Percentiles rank a stretch among this genome's conserved stretches.
Conservation (phyloP, 2,329 filamentous ascomycete genomes). For the Monosporascus ibericus region DNA sequence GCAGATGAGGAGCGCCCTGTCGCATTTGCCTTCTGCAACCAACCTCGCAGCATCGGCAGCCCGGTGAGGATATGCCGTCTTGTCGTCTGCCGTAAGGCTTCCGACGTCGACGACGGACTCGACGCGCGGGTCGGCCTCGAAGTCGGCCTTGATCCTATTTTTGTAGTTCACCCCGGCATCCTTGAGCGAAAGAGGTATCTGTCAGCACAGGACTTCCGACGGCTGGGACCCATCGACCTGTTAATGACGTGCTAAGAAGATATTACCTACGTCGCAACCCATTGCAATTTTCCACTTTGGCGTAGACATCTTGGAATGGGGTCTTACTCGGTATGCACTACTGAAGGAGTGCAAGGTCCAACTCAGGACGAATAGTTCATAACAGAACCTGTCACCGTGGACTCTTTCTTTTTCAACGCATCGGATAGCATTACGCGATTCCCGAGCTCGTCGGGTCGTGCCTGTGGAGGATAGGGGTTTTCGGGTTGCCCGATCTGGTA, state of each 20-base stretch:
- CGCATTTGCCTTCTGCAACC: slow-evolving; percentile 57
- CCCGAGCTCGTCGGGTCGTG: background rate
- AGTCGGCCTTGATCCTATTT: slow-evolving; percentile 66
- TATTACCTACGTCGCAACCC: slow-evolving; percentile 44
- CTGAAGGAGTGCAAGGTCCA: no score
- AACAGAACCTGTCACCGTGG: no score
- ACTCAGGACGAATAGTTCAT: no score
- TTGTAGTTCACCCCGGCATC: slow-evolving; percentile 77
- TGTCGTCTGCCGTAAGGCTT: slow-evolving; percentile 58
- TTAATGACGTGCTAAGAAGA: background rate
- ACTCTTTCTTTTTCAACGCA: no score
- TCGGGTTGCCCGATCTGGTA: slow-evolving; percentile 5
- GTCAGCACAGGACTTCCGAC: background rate
- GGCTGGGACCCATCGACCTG: no score
- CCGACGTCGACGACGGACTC: slow-evolving; percentile 68
- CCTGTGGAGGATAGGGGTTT: background rate
- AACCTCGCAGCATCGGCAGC: slow-evolving; percentile 66
- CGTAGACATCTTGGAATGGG: slow-evolving; percentile 29
- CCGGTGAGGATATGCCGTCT: slow-evolving; percentile 75
- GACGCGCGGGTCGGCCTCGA: slow-evolving; percentile 62
- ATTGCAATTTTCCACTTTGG: slow-evolving; percentile 47
- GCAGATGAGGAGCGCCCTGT: slow-evolving; percentile 77
- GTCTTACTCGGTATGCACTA: no score
- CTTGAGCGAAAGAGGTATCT: slow-evolving; percentile 19
- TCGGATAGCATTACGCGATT: background rate